phyloP scores from a whole-genome alignment of 2,329 filamentous ascomycete species.

The Epichloe glyceriae region DNA sequence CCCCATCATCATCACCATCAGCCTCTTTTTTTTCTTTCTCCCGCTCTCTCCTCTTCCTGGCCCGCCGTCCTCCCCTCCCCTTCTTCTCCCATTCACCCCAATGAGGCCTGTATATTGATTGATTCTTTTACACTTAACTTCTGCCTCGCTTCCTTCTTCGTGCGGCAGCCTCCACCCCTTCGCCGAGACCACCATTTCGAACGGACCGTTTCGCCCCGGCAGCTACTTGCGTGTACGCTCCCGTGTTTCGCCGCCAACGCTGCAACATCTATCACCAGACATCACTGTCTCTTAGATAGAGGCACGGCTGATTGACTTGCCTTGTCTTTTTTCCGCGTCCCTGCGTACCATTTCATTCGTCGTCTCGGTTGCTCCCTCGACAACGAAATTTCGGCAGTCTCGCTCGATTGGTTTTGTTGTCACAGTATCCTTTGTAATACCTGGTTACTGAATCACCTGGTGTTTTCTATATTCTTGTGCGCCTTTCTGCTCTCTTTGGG shows the following conservation, averaged over 20 bases:
- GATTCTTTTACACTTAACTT: conserved; percentile 18
- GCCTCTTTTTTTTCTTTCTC: conserved; percentile 11
- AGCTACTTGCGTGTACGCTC: neutral
- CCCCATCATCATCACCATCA: conserved; percentile 11
- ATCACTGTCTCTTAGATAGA: neutral
- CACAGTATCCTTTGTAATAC: conserved; percentile 23
- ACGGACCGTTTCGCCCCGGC: conserved; percentile 3
- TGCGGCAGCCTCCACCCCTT: neutral
- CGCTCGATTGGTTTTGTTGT: conserved; percentile 4
- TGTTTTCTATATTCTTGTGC: conserved; percentile 4
- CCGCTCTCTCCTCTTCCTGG: conserved; percentile 9
- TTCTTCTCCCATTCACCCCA: conserved; percentile 7
- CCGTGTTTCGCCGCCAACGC: neutral
- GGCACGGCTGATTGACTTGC: neutral
- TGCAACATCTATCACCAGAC: neutral
- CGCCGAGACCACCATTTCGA: neutral
- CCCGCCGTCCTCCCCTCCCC: conserved; percentile 7
- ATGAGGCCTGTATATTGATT: conserved; percentile 28
- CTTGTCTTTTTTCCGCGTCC: neutral
- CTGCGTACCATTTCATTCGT: neutral
- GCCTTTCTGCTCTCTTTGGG: conserved; percentile 1
- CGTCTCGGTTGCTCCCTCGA: neutral
- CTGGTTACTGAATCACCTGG: conserved; percentile 16
- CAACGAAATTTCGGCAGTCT: neutral
- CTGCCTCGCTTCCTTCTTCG: conserved; percentile 11